phyloP scores from a whole-genome alignment of 768 basidiomycete genomes.

The Lactarius psammicola region DNA sequence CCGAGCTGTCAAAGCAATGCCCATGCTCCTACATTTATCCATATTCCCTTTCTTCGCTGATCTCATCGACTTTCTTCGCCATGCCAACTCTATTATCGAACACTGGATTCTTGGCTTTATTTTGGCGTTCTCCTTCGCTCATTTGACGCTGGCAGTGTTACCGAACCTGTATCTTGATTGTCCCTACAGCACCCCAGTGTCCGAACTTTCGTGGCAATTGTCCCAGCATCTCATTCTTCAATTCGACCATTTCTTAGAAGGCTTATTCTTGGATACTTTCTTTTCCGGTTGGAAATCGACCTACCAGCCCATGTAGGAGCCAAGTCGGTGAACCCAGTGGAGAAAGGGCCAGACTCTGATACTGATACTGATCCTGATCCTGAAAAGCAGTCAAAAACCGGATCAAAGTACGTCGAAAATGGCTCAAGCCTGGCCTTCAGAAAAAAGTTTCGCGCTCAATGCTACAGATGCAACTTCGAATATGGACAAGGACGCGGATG shows the following conservation, averaged over 20 bases:
- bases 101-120: not conserved
- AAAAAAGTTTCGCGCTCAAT: not conserved
- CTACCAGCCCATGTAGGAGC: not conserved
- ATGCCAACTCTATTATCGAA: not conserved
- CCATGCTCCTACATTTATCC: not conserved
- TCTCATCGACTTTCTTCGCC: not conserved
- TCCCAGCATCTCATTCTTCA: not conserved
- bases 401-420: not conserved
- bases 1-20: constrained; percentile 1
- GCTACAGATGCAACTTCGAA: not conserved
- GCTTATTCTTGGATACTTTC: not conserved
- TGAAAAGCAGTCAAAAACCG: not conserved
- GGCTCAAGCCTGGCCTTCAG: constrained; percentile 10
- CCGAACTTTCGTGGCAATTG: not conserved
- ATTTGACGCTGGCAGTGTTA: not conserved
- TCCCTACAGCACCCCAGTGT: constrained; percentile 12
- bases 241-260: not conserved
- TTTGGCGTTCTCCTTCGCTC: not conserved
- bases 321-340: not conserved
- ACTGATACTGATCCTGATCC: too few species aligned
- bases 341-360: too few species aligned
- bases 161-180: not conserved
- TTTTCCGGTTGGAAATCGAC: not conserved
- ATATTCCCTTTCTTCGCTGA: not conserved
- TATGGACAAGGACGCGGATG: constrained; percentile 5